Conservation (phyloP, 352 stramenopile genomes). For the Halophytophthora polymorphica region DNA sequence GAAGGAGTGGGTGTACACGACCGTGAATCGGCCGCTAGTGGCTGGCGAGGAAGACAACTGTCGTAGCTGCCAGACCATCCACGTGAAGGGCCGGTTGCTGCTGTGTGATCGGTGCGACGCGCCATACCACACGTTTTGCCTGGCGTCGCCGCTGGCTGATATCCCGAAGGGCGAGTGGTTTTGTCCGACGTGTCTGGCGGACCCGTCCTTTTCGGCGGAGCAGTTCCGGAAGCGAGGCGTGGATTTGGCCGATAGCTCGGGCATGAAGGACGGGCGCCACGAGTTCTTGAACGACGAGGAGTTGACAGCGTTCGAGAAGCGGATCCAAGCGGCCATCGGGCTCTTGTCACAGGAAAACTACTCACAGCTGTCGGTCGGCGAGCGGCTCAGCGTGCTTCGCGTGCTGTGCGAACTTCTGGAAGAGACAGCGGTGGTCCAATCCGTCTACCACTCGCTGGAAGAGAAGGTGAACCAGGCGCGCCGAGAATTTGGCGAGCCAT, state of each 20-base stretch:
- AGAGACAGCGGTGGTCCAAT: constrained; percentile 47
- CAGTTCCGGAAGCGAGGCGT: constrained; percentile 44
- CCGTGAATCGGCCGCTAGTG: constrained; percentile 45
- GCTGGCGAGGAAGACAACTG: constrained; percentile 78
- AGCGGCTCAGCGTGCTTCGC: constrained; percentile 57
- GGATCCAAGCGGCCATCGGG: constrained; percentile 50
- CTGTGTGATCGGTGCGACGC: constrained; percentile 83
- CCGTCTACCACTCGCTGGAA: constrained; percentile 63
- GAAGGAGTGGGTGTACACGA: constrained; percentile 76
- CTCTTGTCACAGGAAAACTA: constrained; percentile 74
- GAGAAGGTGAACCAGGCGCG: constrained; percentile 57
- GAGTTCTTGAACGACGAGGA: constrained; percentile 35
- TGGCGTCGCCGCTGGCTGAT: constrained; percentile 47
- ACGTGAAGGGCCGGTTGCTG: constrained; percentile 61
- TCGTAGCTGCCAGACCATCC: constrained; percentile 67
- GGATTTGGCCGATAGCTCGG: constrained; percentile 18
- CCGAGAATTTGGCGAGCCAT: constrained; percentile 44
- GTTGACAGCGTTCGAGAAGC: constrained; percentile 65
- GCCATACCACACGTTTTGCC: constrained; percentile 81
- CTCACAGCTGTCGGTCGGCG: constrained; percentile 38
- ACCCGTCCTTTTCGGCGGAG: constrained; percentile 55
- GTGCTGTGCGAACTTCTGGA: constrained; percentile 71
- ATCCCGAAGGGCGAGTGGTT: constrained; percentile 77
- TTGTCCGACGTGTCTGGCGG: constrained; percentile 53
- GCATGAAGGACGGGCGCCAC: constrained; percentile 6